Evolutionary conservation across 768 basidiomycete species (phyloP), one percentile per base, ranked within the genome.

Genomic region (Russula sp.): DNA sequence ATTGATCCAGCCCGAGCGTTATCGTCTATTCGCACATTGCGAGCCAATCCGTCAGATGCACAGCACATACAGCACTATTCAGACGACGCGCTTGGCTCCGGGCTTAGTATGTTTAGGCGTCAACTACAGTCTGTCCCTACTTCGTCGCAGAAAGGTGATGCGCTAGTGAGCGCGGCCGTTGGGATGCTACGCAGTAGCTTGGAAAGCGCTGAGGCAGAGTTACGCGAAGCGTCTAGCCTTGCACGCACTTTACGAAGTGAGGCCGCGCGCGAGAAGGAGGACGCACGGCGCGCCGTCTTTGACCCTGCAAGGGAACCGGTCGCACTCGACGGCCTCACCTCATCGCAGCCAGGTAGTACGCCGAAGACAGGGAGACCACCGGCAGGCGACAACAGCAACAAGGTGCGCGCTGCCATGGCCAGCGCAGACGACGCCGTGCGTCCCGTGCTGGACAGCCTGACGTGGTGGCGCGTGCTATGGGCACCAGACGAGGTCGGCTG

Each of bases 31-130:
- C 73, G 73, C 37, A 66, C 75, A 31, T 73, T 91, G 39, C 79
- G 76, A 63, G 67, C 76, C 9, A 73, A 81, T 48, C 76, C 81
- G 0, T 73, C 72, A 4, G 82, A 82, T 1, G 65, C 82, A 14
- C 67, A 76, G 3, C 78, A 81, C 37, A 78, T 91, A 14, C 84
- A 89, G 63, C 77, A 75, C 62, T 91, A 84, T 72, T 87, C 89
- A 69, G 79, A 83, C 64, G 79, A 84, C 9, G 84, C 82, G 61
- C 70, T 81, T 27, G 80, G 76, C 7, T 91, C 89, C 20, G 76
- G 78, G n/a, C 59, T 68, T 10, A 59, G 52, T 35, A 18, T 40
- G 27, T 62, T 68, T 35, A 57, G 32, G 22, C 48, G 34, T n/a
- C 27, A 47, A 16, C 52, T 68, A 10, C 65, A 55, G 9, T 47